Base-by-base conservation (phyloP, 768 basidiomycete genomes). In the Gautieria morchelliformis region DNA sequence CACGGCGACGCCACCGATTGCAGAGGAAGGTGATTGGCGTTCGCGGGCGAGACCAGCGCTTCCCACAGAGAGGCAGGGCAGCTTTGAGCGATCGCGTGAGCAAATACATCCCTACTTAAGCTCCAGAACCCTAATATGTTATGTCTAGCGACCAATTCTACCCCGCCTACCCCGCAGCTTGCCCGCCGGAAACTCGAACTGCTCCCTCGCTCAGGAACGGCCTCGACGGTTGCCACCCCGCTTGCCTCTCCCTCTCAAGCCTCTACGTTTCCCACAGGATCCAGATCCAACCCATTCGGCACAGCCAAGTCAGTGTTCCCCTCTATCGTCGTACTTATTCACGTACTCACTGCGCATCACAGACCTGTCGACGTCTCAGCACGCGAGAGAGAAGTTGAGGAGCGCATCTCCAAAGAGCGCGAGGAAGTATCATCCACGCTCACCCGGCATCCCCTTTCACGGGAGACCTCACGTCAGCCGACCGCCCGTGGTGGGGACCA, bases 281-380 rank as follows among this genome's bases (percentile, higher is more conserved):
- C 66, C 69, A 20, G 63, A 37, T 66, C 85, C 59, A 93, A 79
- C 68, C 94, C 94, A 6, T 98, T 98, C 65, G 96, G 95, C 50
- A 77, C 78, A 54, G 95, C 95, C 37, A 85, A 73, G 89, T 89
- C 63, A 50, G 80, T 69, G 19, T 24, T 27, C 15, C 22, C 15
- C 27, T 63, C 27, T 49, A 14, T 49, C n/a, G 27, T 30, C 32
- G 27, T 27, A 5, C 27, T 17, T 52, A 39, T 15, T 52, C 35
- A 52, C 17, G n/a, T 37, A 15, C 32, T 52, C 51, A 35, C n/a
- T 6, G 7, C 20, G n/a, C 27, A 56, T 52, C 32, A 32, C 57
- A 90, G 88, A 63, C 93, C 95, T 12, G 87, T 97, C 20, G 93
- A 98, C 67, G 83, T 87, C 17, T 75, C 85, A 35, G 73, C 78